A percentile compares a stretch with the other conserved stretches of the same genome.
phyloP scores from a whole-genome alignment of 352 stramenopile genomes.

The Pythium apleroticum region DNA sequence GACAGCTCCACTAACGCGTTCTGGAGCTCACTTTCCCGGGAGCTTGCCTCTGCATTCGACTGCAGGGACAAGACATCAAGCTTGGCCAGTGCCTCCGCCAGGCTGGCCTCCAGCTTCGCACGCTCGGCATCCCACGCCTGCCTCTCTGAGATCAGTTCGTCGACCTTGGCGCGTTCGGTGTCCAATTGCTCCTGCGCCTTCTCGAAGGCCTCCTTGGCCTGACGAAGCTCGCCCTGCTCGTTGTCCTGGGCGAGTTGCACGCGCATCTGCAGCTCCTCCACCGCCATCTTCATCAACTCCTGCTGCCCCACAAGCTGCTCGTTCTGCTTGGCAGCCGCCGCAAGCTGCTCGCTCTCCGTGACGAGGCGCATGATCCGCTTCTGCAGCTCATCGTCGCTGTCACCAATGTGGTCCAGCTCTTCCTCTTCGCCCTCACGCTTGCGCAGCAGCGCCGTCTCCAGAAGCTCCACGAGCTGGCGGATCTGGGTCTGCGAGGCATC shows the following conservation, averaged over 20 bases:
- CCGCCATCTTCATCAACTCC: conserved; percentile 39
- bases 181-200: background rate
- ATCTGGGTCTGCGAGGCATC: background rate
- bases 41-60: background rate
- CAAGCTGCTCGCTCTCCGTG: conserved; percentile 33
- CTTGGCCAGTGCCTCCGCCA: conserved; percentile 24
- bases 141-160: conserved; percentile 5
- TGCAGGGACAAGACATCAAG: conserved; percentile 22
- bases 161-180: conserved; percentile 24
- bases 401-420: background rate
- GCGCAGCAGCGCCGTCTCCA: conserved; percentile 8
- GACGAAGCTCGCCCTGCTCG: conserved; percentile 34
- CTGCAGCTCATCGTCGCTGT: conserved; percentile 10
- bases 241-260: conserved; percentile 21
- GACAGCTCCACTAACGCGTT: conserved; percentile 19
- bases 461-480: conserved; percentile 5
- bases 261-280: conserved; percentile 37
- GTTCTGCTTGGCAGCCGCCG: conserved; percentile 24
- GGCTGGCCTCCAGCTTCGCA: conserved; percentile 10
- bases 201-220: conserved; percentile 28
- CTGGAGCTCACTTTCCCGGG: conserved; percentile 18
- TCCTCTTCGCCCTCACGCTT: conserved; percentile 7
- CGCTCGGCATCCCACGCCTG: conserved; percentile 9
- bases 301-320: conserved; percentile 38
- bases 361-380: conserved; percentile 32